phyloP scores from a whole-genome alignment of 768 basidiomycete species.

The Lactifluus rugatus region DNA sequence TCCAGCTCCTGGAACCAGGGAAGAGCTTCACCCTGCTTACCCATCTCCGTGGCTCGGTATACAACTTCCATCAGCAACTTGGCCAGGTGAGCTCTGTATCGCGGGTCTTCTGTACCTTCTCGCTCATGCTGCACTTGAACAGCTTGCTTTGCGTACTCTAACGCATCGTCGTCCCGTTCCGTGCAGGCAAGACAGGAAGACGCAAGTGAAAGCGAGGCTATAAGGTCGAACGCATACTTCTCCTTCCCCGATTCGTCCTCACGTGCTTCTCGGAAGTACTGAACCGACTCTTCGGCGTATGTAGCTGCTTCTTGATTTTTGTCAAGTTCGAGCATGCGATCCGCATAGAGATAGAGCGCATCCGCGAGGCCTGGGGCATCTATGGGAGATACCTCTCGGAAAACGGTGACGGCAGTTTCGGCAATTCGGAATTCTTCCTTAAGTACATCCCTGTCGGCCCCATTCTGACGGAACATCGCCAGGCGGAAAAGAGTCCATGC shows the following conservation, averaged over 20 bases:
- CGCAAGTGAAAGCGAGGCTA: conserved; percentile 7
- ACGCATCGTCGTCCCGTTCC: background rate
- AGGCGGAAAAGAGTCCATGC: background rate
- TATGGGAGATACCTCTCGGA: background rate
- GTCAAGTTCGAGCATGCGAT: conserved; percentile 11
- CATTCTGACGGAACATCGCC: background rate
- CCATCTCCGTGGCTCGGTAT: background rate
- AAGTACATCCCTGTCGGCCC: background rate
- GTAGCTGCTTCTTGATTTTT: conserved; percentile 2
- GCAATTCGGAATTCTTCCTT: background rate
- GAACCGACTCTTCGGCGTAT: conserved; percentile 8
- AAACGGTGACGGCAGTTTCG: background rate
- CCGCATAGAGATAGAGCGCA: background rate
- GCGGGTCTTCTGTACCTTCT: background rate
- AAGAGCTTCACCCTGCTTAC: background rate
- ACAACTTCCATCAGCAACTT: conserved; percentile 4
- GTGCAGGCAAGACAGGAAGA: conserved; percentile 13
- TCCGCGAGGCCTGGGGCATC: conserved; percentile 8
- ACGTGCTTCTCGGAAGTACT: conserved; percentile 6
- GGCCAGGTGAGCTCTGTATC: background rate
- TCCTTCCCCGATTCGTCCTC: background rate
- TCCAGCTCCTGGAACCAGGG: conserved; percentile 4
- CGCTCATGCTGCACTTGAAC: conserved; percentile 6
- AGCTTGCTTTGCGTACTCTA: conserved; percentile 9
- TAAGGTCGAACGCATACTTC: conserved; percentile 3